Percentiles rank a stretch among this genome's conserved stretches.
Evolutionary conservation across 2,329 filamentous ascomycete genomes (phyloP).

Genomic region (Sporothrix globosa): DNA sequence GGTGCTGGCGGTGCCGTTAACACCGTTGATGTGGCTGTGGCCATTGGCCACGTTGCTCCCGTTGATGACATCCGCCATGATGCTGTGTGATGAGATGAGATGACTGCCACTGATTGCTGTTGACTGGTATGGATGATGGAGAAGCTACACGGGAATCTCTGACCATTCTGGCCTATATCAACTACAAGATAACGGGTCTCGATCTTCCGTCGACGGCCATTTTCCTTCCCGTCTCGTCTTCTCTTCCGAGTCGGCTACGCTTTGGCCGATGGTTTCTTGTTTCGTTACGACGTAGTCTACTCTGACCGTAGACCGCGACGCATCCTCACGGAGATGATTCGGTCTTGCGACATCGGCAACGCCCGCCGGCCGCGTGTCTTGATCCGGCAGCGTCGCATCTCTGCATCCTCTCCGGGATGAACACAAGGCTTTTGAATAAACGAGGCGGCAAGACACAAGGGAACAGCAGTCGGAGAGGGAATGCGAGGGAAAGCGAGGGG

Average conservation of each 20-base stretch:
- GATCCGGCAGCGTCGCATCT: neutral
- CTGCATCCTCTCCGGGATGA: neutral
- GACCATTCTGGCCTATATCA: too few species aligned
- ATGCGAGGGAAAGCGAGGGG: too few species aligned
- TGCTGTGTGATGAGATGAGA: neutral
- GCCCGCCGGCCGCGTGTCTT: neutral
- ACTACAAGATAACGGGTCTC: too few species aligned
- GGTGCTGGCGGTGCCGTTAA: neutral
- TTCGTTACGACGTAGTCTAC: neutral
- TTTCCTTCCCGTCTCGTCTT: too few species aligned
- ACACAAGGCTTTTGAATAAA: slow-evolving; percentile 11
- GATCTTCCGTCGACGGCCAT: too few species aligned
- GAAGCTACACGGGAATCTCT: too few species aligned
- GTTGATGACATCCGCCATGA: slow-evolving; percentile 8
- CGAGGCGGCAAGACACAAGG: neutral
- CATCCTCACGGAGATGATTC: slow-evolving; percentile 5
- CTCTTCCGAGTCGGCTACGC: too few species aligned
- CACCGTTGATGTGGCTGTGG: neutral
- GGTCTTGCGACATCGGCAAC: slow-evolving; percentile 2
- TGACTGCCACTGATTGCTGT: too few species aligned
- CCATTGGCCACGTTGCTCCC: neutral
- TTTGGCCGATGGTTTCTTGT: too few species aligned
- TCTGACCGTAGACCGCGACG: neutral
- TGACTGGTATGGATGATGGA: too few species aligned
- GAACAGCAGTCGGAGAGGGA: too few species aligned